Conservation (phyloP, 176 grass and related monocot species). For the Rhynchospora breviuscula region DNA sequence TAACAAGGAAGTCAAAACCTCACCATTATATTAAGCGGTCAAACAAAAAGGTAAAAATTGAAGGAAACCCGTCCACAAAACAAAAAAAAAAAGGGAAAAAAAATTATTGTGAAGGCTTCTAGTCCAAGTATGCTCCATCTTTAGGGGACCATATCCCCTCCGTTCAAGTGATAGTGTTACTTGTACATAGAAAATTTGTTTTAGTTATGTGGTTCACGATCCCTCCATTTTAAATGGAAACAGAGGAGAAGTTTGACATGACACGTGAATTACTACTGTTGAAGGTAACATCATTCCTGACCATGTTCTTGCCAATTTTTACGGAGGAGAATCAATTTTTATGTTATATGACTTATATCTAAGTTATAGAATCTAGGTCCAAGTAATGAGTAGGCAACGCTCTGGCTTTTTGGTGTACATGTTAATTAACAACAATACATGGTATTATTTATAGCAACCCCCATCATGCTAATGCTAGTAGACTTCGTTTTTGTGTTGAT, state of each 20-base stretch:
- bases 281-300: not conserved
- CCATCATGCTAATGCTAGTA: not conserved
- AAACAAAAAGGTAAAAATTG: not conserved
- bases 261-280: conserved; percentile 1
- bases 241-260: not conserved
- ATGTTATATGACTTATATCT: not conserved
- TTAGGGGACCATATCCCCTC: not conserved
- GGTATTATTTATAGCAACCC: not conserved
- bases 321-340: not conserved
- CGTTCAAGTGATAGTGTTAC: not conserved
- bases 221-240: not conserved
- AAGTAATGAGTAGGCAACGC: not conserved
- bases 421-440: not conserved
- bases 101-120: conserved; percentile 7
- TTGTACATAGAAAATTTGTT: not conserved
- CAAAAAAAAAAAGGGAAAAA: not conserved
- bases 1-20: not conserved
- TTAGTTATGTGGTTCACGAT: not conserved
- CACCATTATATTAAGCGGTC: not conserved
- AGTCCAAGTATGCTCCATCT: not conserved
- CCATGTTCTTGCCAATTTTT: conserved; percentile 1
- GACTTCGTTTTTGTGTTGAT: too few species aligned
- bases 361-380: not conserved
- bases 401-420: not conserved
- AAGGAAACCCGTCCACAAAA: not conserved